Evolutionary conservation across 2,329 filamentous ascomycete species (phyloP), one percentile per base, ranked within the genome.

Genomic region (Alternaria viburni): DNA sequence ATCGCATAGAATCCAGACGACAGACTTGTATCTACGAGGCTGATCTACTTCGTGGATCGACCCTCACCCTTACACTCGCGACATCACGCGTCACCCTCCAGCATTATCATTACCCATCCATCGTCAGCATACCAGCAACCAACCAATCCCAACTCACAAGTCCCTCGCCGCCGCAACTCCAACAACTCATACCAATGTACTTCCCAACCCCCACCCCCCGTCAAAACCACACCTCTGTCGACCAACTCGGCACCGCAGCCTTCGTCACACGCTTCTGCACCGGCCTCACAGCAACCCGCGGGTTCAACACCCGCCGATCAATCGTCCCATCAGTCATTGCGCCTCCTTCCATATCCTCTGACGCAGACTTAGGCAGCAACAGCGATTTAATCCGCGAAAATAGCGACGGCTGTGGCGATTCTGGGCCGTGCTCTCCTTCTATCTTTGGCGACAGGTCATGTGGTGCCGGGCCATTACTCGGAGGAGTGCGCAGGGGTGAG

Each of bases 151-250:
- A 41, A 2, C 13, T 6, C 49, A 2, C 17, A 21, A 52, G 0
- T 17, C 30, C 13, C 4, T 21, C 19, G 15, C 5, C 28, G 23
- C 28, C 5, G 21, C 8, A 47, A 11, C 23, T 26, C 13, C 21
- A 26, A 26, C 5, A 26, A 15, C 12, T 3, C 4, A 13, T 21
- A 17, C 12, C 17, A 10, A 2, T 7, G n/a, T 8, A 11, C 11
- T n/a, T 21, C 17, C 3, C 4, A n/a, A 23, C 12, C 10, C 0
- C 15, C 2, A 15, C 5, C 11, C 11, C 17, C 9, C 6, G 21
- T 36, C 30, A 52, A n/a, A 25, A 25, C 49, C 28, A 36, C 2
- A 52, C 49, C 49, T 52, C 49, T 5, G 49, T 41, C 19, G 49
- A 41, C 9, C 49, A 36, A 21, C 6, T 41, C 36, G 28, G 49